Evolutionary conservation across 148 eudicot species (phyloP).

Genomic region (Salicornia ramosissima): DNA sequence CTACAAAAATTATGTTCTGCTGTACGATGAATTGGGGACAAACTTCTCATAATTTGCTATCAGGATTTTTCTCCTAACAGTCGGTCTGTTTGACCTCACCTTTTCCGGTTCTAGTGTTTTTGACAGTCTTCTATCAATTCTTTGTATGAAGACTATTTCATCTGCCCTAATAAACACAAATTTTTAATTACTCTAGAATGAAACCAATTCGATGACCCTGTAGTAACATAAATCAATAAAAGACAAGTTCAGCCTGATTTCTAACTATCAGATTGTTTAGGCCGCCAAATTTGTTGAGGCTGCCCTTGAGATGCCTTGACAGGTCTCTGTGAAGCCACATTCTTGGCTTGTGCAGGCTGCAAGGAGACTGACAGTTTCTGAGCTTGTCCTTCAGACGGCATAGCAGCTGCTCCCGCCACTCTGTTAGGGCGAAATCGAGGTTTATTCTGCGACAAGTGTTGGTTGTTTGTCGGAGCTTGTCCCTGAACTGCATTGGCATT

Average conservation of each 20-base stretch:
- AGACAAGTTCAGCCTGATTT: neutral
- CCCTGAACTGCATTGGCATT: constrained; percentile 7
- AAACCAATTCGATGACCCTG: neutral
- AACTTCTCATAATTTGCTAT: too few species aligned
- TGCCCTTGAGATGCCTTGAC: constrained; percentile 21
- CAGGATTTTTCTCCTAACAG: too few species aligned
- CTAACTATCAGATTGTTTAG: constrained; percentile 32
- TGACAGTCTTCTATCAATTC: too few species aligned
- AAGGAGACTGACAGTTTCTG: constrained; percentile 15
- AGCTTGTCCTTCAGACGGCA: constrained; percentile 19
- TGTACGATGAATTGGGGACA: too few species aligned
- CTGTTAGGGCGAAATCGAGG: constrained; percentile 10
- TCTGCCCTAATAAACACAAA: too few species aligned
- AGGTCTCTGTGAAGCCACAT: constrained; percentile 13
- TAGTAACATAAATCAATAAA: neutral
- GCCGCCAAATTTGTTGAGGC: constrained; percentile 37
- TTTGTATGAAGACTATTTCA: too few species aligned
- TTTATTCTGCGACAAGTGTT: neutral
- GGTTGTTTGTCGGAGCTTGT: constrained; percentile 12
- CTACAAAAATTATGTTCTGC: too few species aligned
- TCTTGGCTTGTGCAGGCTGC: constrained; percentile 7
- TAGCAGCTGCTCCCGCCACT: constrained; percentile 12
- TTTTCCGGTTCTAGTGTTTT: too few species aligned
- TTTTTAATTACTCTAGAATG: neutral
- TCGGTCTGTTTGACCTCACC: too few species aligned